phyloP scores from a whole-genome alignment of 2,329 filamentous ascomycete species.

The Fusarium cyanostomum region DNA sequence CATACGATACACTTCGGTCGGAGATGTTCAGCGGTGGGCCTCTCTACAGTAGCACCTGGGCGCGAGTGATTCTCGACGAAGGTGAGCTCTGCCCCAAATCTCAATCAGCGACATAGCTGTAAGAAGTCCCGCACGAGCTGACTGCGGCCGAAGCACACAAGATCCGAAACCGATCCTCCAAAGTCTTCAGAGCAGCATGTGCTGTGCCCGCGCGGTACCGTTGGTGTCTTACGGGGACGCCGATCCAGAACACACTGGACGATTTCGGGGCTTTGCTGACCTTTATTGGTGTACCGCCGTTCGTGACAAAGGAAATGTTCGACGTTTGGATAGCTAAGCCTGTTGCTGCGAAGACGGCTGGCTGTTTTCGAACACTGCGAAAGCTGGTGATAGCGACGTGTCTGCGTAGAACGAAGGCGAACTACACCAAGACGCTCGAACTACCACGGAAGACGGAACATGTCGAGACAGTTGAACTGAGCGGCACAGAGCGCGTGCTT shows the following conservation, averaged over 20 bases:
- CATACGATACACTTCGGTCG: too few relatives aligned
- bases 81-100: too few relatives aligned
- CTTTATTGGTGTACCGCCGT: not conserved
- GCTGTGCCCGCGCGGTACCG: too few relatives aligned
- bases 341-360: not conserved
- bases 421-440: not conserved
- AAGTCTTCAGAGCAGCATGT: too few relatives aligned
- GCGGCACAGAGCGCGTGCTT: not conserved
- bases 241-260: conserved; percentile 8
- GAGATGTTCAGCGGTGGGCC: too few relatives aligned
- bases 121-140: too few relatives aligned
- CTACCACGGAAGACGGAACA: not conserved
- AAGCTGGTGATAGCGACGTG: not conserved
- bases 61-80: too few relatives aligned
- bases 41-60: too few relatives aligned
- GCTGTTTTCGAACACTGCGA: not conserved
- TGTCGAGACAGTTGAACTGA: not conserved
- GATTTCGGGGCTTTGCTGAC: not conserved
- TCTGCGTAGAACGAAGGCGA: not conserved
- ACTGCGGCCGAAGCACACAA: too few relatives aligned
- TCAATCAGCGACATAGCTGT: too few relatives aligned
- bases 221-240: conserved; percentile 11
- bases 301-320: not conserved
- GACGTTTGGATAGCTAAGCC: not conserved
- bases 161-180: too few relatives aligned